Evolutionary conservation across 805 yeast genomes (phyloP).

Genomic region (Suhomyces tanzawaensis): DNA sequence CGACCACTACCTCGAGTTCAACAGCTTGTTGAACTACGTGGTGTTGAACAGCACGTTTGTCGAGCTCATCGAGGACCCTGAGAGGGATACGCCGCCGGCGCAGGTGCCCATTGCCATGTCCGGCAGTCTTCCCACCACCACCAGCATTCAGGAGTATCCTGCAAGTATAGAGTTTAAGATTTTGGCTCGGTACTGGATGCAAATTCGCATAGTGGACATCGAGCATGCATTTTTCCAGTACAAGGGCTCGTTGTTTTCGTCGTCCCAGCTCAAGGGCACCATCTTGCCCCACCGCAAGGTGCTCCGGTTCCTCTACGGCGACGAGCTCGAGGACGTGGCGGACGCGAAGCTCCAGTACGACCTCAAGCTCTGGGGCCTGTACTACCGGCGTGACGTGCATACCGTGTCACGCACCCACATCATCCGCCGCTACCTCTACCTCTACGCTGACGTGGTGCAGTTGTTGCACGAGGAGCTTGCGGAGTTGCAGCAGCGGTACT

Average conservation of each 20-base stretch:
- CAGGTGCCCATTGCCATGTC: not conserved
- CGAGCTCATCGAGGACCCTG: constrained; percentile 17
- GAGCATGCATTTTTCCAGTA: constrained; percentile 27
- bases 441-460: constrained; percentile 14
- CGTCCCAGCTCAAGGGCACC: constrained; percentile 23
- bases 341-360: constrained; percentile 9
- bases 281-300: constrained; percentile 22
- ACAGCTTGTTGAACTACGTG: constrained; percentile 20
- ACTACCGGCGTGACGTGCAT: constrained; percentile 18
- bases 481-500: not conserved
- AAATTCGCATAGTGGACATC: constrained; percentile 26
- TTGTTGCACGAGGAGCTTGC: constrained; percentile 9
- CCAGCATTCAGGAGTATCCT: constrained; percentile 4
- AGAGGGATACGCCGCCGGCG: constrained; percentile 6
- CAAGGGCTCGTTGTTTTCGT: constrained; percentile 24
- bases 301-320: constrained; percentile 17
- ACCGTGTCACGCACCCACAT: constrained; percentile 11
- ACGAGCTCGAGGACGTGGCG: constrained; percentile 8
- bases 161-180: constrained; percentile 14
- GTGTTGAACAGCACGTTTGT: constrained; percentile 18
- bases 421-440: constrained; percentile 16
- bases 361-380: constrained; percentile 16
- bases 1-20: constrained; percentile 29
- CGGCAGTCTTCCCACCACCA: not conserved
- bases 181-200: constrained; percentile 25